A percentile compares a stretch with the other conserved stretches of the same genome.
Conservation (phyloP, 2,329 filamentous ascomycete species). For the Colletotrichum ledebouriae region DNA sequence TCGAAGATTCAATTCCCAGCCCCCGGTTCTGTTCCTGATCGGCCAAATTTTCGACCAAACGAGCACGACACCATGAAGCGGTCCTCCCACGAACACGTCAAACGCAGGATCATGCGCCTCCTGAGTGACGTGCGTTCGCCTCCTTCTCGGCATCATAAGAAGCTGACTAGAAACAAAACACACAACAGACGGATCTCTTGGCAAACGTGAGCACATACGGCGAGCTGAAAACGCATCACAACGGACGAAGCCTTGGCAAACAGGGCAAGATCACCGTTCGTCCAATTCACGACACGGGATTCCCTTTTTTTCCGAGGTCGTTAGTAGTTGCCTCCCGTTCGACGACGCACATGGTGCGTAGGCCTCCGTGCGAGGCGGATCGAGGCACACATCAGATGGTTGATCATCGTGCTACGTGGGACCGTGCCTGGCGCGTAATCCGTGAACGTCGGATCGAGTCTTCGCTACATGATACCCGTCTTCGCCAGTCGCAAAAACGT, state of each 20-base stretch:
- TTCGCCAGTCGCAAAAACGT: background rate
- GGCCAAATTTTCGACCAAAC: background rate
- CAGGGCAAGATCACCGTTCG: constrained; percentile 11
- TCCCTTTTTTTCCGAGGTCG: background rate
- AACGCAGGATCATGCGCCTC: background rate
- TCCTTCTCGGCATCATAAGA: constrained; percentile 18
- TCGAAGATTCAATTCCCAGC: too few species aligned
- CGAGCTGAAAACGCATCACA: background rate
- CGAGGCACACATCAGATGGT: constrained; percentile 27
- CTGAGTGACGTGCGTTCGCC: constrained; percentile 1
- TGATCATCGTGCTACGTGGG: constrained; percentile 20
- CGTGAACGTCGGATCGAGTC: background rate
- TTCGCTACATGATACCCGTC: constrained; percentile 18
- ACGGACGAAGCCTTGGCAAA: constrained; percentile 18
- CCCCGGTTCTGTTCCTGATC: too few species aligned
- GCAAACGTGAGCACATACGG: constrained; percentile 3
- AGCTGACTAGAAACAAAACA: background rate
- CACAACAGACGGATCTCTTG: constrained; percentile 27
- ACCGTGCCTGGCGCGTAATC: constrained; percentile 23
- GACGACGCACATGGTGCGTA: background rate
- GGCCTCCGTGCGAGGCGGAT: constrained; percentile 5
- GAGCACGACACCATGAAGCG: background rate
- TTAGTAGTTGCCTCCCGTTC: constrained; percentile 15
- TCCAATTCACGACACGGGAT: background rate
- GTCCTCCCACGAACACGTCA: background rate